These are phyloP conservation scores for Fusarium hostae DNA, from an alignment of 2,329 filamentous ascomycete genomes.

Conservation along the genomic window DNA sequence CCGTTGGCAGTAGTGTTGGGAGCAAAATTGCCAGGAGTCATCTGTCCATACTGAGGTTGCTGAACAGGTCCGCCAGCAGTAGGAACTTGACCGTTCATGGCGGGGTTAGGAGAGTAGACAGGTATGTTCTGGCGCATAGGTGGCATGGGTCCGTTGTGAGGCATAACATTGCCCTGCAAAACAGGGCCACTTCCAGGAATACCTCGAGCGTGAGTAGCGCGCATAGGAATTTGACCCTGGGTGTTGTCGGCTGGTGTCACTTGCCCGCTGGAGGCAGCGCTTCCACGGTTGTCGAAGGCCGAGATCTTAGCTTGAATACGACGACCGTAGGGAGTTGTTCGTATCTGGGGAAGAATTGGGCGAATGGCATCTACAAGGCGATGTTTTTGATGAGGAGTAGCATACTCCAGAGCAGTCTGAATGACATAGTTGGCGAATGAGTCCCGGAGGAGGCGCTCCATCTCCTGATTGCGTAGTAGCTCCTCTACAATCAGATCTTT, in stretches of 20 bases:
- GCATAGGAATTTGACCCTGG: conserved; percentile 65
- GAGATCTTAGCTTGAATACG: conserved; percentile 91
- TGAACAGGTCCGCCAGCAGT: conserved; percentile 42
- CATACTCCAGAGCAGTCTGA: conserved; percentile 92
- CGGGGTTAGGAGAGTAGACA: conserved; percentile 49
- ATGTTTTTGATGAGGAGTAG: conserved; percentile 77
- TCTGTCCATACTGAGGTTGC: conserved; percentile 47
- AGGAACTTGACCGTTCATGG: conserved; percentile 48
- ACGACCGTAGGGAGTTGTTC: conserved; percentile 92
- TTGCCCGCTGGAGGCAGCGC: conserved; percentile 59
- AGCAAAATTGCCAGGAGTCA: conserved; percentile 41
- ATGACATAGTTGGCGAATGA: conserved; percentile 98
- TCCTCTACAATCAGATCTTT: conserved; percentile 88
- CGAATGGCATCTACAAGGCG: conserved; percentile 86
- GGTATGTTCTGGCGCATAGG: conserved; percentile 49
- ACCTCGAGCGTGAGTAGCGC: conserved; percentile 56
- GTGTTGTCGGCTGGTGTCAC: conserved; percentile 63
- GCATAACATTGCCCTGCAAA: conserved; percentile 45
- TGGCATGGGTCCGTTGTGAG: conserved; percentile 39
- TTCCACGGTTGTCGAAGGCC: conserved; percentile 63
- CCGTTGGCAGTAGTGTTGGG: conserved; percentile 8
- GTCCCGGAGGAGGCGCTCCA: conserved; percentile 90
- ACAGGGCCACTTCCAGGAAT: conserved; percentile 55
- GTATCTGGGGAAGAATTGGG: conserved; percentile 84
- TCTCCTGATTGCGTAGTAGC: conserved; percentile 77